Evolutionary conservation across 768 basidiomycete species (phyloP).

Genomic region (Boletellus ananas): DNA sequence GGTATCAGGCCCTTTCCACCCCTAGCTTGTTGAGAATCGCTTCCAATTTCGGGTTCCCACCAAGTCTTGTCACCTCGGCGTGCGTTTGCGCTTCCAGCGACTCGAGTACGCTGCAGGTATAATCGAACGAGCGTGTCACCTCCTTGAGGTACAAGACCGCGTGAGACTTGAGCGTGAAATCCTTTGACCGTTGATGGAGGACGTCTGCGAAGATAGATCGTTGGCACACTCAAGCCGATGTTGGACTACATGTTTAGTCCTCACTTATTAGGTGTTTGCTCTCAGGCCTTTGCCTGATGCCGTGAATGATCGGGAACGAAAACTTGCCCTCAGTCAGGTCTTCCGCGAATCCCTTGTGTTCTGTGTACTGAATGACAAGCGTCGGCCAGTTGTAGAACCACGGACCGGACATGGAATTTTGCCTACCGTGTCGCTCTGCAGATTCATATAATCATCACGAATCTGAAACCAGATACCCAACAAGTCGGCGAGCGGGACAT

Average conservation of each 20-base stretch:
- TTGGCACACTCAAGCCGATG: not conserved
- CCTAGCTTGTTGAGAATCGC: constrained; percentile 52
- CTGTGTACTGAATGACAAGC: constrained; percentile 59
- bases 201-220: constrained; percentile 53
- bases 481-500: constrained; percentile 53
- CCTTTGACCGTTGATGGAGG: constrained; percentile 82
- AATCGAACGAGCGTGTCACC: constrained; percentile 81
- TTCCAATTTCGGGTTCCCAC: constrained; percentile 69
- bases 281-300: constrained; percentile 70
- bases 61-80: constrained; percentile 65
- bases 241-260: constrained; percentile 25
- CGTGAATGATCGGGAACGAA: constrained; percentile 92
- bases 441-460: constrained; percentile 50
- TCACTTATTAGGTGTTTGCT: constrained; percentile 82
- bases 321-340: constrained; percentile 97
- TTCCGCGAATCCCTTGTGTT: constrained; percentile 86
- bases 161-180: constrained; percentile 75
- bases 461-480: constrained; percentile 60
- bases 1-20: constrained; percentile 4
- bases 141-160: constrained; percentile 74
- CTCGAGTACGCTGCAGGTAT: constrained; percentile 68
- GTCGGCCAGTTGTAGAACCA: not conserved
- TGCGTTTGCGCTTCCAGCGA: constrained; percentile 65
- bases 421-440: constrained; percentile 24
- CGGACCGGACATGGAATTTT: too few species aligned